phyloP scores from a whole-genome alignment of 1,139 yeast species.

The Lodderomyces elongisporus region DNA sequence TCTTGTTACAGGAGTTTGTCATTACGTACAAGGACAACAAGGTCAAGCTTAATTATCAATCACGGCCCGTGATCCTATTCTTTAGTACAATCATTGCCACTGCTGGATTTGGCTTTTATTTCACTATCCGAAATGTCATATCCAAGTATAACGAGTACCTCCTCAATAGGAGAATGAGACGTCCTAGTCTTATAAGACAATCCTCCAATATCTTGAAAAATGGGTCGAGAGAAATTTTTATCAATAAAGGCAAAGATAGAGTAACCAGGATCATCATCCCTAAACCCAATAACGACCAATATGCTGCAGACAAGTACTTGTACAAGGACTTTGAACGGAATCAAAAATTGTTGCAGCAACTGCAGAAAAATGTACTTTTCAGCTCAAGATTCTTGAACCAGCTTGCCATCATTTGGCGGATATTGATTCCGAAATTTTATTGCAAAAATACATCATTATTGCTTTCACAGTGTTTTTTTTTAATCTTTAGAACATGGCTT shows the following conservation, averaged over 20 bases:
- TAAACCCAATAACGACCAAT: conserved; percentile 54
- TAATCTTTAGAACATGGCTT: conserved; percentile 81
- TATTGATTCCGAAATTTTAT: conserved; percentile 69
- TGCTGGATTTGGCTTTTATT: conserved; percentile 39
- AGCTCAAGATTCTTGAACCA: conserved; percentile 72
- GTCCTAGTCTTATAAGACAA: conserved; percentile 42
- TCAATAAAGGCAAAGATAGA: conserved; percentile 46
- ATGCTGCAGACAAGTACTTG: conserved; percentile 64
- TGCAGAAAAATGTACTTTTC: conserved; percentile 30
- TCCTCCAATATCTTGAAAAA: conserved; percentile 43
- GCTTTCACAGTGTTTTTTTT: conserved; percentile 67
- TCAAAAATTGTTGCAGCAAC: conserved; percentile 28
- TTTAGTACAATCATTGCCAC: conserved; percentile 40
- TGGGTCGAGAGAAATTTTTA: conserved; percentile 50
- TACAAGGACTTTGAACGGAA: conserved; percentile 50
- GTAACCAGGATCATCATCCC: conserved; percentile 49
- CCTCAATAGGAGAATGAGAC: conserved; percentile 20
- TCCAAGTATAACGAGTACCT: conserved; percentile 29
- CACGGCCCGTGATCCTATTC: conserved; percentile 43
- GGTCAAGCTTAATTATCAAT: conserved; percentile 39
- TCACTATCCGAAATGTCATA: conserved; percentile 28
- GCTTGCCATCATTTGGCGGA: conserved; percentile 71
- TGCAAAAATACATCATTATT: conserved; percentile 66
- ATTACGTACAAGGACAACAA: conserved; percentile 34
- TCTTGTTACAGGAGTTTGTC: conserved; percentile 36